These are phyloP conservation scores for Avena insularis DNA, from an alignment of 176 grass and related monocot species.

Conservation along the genomic window DNA sequence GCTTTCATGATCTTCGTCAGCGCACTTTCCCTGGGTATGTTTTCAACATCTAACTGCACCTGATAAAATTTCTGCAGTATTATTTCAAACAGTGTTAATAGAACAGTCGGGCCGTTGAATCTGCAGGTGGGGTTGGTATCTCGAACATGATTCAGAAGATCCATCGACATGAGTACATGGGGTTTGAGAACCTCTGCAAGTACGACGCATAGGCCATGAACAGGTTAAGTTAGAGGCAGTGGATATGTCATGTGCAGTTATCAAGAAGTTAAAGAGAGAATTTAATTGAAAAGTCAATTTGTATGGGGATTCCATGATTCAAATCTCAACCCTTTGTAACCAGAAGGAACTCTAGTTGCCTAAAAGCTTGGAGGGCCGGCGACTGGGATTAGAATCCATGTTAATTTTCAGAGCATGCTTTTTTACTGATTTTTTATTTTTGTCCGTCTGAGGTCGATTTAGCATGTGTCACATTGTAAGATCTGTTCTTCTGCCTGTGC, in stretches of 20 bases:
- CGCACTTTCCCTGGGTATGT: constrained; percentile 80
- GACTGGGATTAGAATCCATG: not conserved
- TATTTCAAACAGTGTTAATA: constrained; percentile 14
- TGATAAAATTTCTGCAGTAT: not conserved
- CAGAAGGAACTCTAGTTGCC: not conserved
- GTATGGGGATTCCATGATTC: not conserved
- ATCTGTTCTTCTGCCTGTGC: constrained; percentile 15
- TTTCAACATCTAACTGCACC: not conserved
- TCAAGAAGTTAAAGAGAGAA: not conserved
- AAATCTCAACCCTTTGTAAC: constrained; percentile 12
- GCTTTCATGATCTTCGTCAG: constrained; percentile 87
- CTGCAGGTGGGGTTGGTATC: constrained; percentile 83
- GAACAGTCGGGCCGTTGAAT: not conserved
- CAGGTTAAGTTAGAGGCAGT: not conserved
- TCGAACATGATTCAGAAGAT: constrained; percentile 81
- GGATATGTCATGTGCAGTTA: not conserved
- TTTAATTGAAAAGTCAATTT: constrained; percentile 6
- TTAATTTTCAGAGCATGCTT: constrained; percentile 33
- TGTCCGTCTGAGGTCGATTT: not conserved
- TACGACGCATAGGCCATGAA: constrained; percentile 53
- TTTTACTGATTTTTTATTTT: not conserved
- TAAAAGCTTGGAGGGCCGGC: not conserved
- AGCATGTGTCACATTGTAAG: constrained; percentile 29
- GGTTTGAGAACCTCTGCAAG: constrained; percentile 88
- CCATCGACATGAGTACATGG: constrained; percentile 73